Conservation (phyloP, 345 rosid species). For the Eucalyptus tenuipes region DNA sequence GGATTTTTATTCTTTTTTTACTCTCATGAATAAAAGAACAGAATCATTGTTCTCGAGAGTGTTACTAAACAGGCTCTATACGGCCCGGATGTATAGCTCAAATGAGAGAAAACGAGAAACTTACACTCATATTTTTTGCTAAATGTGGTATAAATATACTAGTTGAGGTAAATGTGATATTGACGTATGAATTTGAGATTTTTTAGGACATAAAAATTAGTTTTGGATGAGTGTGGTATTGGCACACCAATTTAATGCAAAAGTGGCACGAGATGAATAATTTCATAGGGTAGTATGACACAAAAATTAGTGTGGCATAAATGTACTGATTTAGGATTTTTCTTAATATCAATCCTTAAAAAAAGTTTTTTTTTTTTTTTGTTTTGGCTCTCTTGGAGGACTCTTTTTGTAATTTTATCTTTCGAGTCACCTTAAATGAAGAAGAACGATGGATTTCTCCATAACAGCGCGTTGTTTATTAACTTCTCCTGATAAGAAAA, state of each 20-base stretch:
- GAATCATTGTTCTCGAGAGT: too few relatives aligned
- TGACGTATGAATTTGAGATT: neutral
- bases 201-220: accelerated
- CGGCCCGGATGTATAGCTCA: too few relatives aligned
- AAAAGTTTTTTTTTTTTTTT: neutral
- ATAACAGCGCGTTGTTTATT: neutral
- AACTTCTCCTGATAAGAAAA: neutral
- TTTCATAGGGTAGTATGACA: neutral
- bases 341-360: neutral
- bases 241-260: neutral
- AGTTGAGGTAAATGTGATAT: neutral
- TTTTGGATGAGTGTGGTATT: neutral
- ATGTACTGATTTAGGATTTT: neutral
- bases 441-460: accelerated
- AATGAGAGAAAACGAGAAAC: too few relatives aligned
- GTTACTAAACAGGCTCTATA: too few relatives aligned
- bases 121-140: neutral
- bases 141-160: neutral
- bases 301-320: neutral
- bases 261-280: neutral
- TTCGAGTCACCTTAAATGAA: neutral
- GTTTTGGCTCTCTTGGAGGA: neutral
- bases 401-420: neutral
- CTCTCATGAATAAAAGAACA: too few relatives aligned
- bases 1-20: too few relatives aligned